Evolutionary conservation across 1,284 basidiomycete genomes (phyloP), one percentile per base, ranked within the genome.

Genomic region (Ustilago tritici): DNA sequence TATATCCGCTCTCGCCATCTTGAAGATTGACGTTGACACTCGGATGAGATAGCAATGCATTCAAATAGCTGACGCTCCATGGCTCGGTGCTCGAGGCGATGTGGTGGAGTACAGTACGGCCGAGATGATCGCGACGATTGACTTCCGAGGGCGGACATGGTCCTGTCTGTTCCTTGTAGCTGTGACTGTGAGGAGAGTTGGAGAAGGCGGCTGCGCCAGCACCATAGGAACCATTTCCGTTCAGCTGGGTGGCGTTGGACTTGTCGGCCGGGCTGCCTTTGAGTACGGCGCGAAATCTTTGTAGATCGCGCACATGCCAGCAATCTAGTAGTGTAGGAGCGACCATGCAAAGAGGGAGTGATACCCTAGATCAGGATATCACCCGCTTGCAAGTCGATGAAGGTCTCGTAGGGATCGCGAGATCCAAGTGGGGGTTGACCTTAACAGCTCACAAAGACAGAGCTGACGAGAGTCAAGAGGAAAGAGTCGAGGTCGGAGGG

Each of bases 31-130:
- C 90, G 71, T 93, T 92, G 84, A 95, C 88, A 32, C 88, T 87
- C 1, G 93, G 92, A 79, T 94, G 92, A 11, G 90, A 90, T 57
- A 98, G 89, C n/a, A 98, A 88, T 57, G 93, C 88, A 56, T 91
- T 89, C 57, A 95, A 90, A 86, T 93, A 98, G 82, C 95, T 92
- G 76, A 93, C 86, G 43, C 91, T 90, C 38, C 91, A 90, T 2
- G 90, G 87, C 40, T 82, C 87, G 15, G 90, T 89, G 10, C 91
- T 87, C 60, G 92, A 92, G 0, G 92, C 93, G 15, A 89, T 87
- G 53, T 95, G 90, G 85, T 98, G 96, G 9, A 98, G 89, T 1
- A 93, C 92, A 0, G 94, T 93, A 61, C 92, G 88, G 9, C 93
- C 93, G 32, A 92, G 88, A 79, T 88, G 85, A 84, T 95, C 93